These are phyloP conservation scores for Comarum palustre DNA, from an alignment of 306 rosid species.

Conservation along the genomic window DNA sequence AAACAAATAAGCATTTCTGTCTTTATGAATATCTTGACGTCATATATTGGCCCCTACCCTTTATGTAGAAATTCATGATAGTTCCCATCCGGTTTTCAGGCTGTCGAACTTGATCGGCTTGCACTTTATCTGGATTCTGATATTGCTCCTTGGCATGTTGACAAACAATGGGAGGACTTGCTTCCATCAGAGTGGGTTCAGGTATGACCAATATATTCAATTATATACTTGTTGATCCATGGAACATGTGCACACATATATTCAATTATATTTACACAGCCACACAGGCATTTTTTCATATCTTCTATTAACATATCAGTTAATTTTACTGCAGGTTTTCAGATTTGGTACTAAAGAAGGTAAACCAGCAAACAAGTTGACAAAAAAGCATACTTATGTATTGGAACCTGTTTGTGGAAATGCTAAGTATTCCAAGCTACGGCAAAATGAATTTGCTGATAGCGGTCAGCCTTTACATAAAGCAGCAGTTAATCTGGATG, in stretches of 20 bases:
- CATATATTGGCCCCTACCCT: conserved; percentile 1
- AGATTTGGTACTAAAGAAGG: conserved; percentile 85
- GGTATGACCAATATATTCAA: conserved; percentile 39
- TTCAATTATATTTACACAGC: background rate
- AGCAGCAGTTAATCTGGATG: conserved; percentile 88
- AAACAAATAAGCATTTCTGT: background rate
- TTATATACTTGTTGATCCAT: background rate
- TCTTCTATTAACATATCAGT: background rate
- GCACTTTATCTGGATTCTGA: conserved; percentile 89
- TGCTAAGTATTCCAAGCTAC: conserved; percentile 77
- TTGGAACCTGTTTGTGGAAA: conserved; percentile 89
- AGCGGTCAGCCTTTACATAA: conserved; percentile 73
- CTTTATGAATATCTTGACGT: background rate
- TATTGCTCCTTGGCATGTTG: conserved; percentile 68
- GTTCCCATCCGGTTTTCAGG: conserved; percentile 49
- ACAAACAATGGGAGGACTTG: conserved; percentile 81
- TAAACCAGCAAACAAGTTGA: conserved; percentile 55
- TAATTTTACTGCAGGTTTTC: conserved; percentile 54
- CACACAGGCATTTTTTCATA: background rate
- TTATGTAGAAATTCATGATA: conserved; percentile 24
- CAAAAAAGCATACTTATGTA: conserved; percentile 57
- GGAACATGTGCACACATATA: background rate
- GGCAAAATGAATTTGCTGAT: conserved; percentile 53
- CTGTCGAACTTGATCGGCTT: conserved; percentile 79
- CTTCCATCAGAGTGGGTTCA: conserved; percentile 94